Conservation (phyloP, 768 basidiomycete species). For the Amanita thiersii region DNA sequence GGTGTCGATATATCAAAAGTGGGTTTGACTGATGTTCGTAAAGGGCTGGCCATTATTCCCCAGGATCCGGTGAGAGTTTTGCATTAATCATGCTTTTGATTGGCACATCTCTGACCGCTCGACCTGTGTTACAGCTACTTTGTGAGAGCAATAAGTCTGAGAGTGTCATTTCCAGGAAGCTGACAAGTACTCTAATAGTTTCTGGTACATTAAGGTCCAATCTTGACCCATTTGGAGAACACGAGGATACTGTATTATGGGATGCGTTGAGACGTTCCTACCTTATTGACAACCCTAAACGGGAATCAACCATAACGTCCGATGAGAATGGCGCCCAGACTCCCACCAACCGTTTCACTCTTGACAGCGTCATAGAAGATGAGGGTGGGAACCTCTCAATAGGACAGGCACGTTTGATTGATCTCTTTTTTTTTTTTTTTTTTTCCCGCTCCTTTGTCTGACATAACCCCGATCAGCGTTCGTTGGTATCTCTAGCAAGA, state of each 20-base stretch:
- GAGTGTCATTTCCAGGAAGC: background rate
- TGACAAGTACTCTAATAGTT: conserved; percentile 28
- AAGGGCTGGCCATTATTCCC: conserved; percentile 69
- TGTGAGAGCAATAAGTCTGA: conserved; percentile 27
- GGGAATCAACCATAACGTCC: conserved; percentile 18
- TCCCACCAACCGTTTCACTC: conserved; percentile 58
- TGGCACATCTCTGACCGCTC: conserved; percentile 9
- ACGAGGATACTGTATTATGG: conserved; percentile 78
- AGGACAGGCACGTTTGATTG: conserved; percentile 44
- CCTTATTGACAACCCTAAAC: conserved; percentile 51
- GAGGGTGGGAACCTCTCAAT: conserved; percentile 83
- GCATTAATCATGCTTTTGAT: conserved; percentile 7
- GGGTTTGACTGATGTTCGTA: conserved; percentile 68
- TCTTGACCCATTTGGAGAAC: conserved; percentile 79
- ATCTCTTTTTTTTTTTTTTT: conserved; percentile 12
- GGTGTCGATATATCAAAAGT: conserved; percentile 78
- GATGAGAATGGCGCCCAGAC: conserved; percentile 31
- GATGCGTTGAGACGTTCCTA: conserved; percentile 83
- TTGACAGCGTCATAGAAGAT: conserved; percentile 80
- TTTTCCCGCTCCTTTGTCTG: conserved; percentile 1
- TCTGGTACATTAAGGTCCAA: conserved; percentile 81
- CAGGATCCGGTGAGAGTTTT: conserved; percentile 60
- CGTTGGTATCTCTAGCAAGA: conserved; percentile 79
- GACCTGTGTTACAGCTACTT: conserved; percentile 30
- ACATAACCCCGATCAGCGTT: conserved; percentile 44